Percentiles rank a stretch among this genome's conserved stretches.
These are phyloP conservation scores for Aspergillus sp. DNA, from an alignment of 2,329 filamentous ascomycete genomes.

Conservation along the genomic window DNA sequence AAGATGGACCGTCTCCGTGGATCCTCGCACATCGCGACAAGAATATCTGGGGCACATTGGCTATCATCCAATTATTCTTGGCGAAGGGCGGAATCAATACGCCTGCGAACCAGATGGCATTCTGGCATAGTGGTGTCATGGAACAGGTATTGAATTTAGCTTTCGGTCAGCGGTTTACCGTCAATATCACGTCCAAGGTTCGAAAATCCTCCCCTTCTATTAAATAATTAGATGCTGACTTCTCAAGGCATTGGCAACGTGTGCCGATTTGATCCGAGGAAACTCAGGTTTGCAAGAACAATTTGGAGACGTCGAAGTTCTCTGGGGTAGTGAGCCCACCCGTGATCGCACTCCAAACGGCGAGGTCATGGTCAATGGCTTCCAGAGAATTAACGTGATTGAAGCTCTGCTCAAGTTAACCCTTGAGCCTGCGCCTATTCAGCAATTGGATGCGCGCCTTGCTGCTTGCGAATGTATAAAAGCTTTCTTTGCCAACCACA, in stretches of 20 bases:
- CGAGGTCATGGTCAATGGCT: conserved; percentile 38
- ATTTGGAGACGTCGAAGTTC: conserved; percentile 81
- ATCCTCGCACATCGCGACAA: conserved; percentile 72
- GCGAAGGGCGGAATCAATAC: conserved; percentile 73
- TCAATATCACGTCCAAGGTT: conserved; percentile 76
- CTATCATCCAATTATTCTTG: conserved; percentile 80
- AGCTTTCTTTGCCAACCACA: conserved; percentile 80
- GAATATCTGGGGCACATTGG: conserved; percentile 84
- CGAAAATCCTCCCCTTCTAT: conserved; percentile 7
- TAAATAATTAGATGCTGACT: conserved; percentile 8
- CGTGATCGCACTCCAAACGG: conserved; percentile 27
- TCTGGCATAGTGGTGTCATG: conserved; percentile 75
- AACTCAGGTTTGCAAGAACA: conserved; percentile 75
- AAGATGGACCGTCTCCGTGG: conserved; percentile 62
- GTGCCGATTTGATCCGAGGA: conserved; percentile 78
- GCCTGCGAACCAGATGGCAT: conserved; percentile 73
- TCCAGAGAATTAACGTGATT: conserved; percentile 73
- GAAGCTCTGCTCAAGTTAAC: conserved; percentile 83
- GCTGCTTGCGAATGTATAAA: conserved; percentile 87
- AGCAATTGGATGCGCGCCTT: conserved; percentile 71
- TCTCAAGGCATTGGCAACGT: conserved; percentile 66
- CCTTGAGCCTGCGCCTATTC: conserved; percentile 58
- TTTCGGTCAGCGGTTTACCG: conserved; percentile 65
- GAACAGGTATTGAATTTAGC: conserved; percentile 74
- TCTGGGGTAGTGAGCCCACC: conserved; percentile 23